These are phyloP conservation scores for Thymus quinquecostatus DNA, from an alignment of 257 asterid genomes.

Conservation along the genomic window DNA sequence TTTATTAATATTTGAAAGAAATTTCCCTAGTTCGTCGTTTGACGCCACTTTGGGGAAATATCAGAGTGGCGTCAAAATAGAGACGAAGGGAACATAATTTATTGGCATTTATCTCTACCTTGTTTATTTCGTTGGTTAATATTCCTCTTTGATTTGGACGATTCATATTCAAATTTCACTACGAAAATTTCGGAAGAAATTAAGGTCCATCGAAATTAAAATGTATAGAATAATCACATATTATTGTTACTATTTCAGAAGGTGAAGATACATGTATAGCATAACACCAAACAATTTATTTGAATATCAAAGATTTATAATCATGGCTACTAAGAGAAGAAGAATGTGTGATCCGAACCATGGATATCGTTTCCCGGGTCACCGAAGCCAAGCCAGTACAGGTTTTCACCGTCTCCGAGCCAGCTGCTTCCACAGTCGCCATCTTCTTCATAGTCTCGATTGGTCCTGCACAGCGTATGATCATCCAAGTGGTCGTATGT, in stretches of 20 bases:
- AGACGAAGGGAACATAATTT: neutral
- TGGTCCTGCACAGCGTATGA: neutral
- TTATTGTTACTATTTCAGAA: too few species aligned
- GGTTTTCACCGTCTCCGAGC: slow-evolving; percentile 25
- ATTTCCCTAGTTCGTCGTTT: neutral
- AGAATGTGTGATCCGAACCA: too few species aligned
- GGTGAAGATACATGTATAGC: too few species aligned
- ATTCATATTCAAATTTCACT: neutral
- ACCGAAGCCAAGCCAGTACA: neutral
- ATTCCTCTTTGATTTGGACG: neutral
- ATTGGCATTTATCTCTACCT: neutral
- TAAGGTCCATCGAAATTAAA: neutral
- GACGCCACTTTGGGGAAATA: neutral
- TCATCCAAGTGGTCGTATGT: slow-evolving; percentile 27
- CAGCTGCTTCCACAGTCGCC: slow-evolving; percentile 10
- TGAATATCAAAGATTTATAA: too few species aligned
- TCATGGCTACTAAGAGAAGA: neutral
- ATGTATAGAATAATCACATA: neutral
- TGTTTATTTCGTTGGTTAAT: neutral
- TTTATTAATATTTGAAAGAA: neutral
- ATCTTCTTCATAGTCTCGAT: too few species aligned
- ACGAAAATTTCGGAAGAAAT: neutral
- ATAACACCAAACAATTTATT: too few species aligned
- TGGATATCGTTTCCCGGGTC: too few species aligned
- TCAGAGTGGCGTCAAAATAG: slow-evolving; percentile 32